Base-by-base conservation (phyloP, 257 asterid genomes). In the Solanum ossicruentum region DNA sequence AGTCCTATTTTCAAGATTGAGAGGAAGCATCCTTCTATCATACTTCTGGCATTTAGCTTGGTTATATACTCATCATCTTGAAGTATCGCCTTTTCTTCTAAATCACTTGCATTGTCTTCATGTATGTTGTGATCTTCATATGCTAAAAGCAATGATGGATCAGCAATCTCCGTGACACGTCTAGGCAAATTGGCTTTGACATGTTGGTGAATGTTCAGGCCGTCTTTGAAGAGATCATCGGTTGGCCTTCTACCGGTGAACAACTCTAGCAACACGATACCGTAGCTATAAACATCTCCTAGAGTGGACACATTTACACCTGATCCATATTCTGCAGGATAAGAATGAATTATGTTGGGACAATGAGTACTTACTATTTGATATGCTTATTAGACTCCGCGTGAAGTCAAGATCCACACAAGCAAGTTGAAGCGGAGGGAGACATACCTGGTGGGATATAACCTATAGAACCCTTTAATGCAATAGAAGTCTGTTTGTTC, bases 201-300 rank as follows among this genome's bases (percentile, higher is more conserved):
- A 61, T 86, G 86, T 12, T 87, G 89, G 56, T 88, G 92, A 54
- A 91, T 89, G 73, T 82, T 88, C 83, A 85, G 69, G 36, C 86
- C 89, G 67, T 86, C 93, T n/a, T 86, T 47, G 78, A 91, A 92
- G 9, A 86, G 18, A n/a, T 78, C 69, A 84, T 88, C 88, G 0
- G 91, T 87, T 1, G 93, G 93, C 70, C 93, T 84, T 80, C 85
- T 84, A 32, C 93, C 90, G 0, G 92, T 91, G 82, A 88, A 86
- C 73, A 90, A 82, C 84, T 92, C 94, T 80, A 90, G 61, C 91
- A 90, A 82, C 60, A 93, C 89, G 60, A 90, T 88, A 65, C 93
- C 96, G 81, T 82, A 91, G 84, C 92, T 89, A 67, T 93, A 88
- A 12, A 90, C 90, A 66, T 92, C 94, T 83, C 94, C 94, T 1